Base-by-base conservation (phyloP, 23 red algal species). In the Gracilariopsis chorda region DNA sequence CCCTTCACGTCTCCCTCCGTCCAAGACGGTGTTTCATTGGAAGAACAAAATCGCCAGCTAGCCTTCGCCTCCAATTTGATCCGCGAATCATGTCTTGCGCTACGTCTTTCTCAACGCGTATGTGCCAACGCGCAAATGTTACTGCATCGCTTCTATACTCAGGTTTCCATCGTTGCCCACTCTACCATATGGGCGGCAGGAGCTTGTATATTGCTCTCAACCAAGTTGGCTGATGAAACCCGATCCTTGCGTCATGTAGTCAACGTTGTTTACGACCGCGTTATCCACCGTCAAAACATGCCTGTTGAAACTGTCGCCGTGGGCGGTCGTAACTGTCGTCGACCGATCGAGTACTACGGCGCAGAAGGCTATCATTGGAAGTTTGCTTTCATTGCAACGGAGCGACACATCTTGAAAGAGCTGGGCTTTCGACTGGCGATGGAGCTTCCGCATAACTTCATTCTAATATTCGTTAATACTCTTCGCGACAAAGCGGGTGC, bases 331-430 rank as follows among this genome's bases (percentile, higher is more conserved):
- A 10, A 34, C 17, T 73, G 12, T 25, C 58, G 82, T n/a, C 58
- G 60, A 45, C 28, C 62, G 9, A 44, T 94, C n/a, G 51, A 94
- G 19, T 82, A 67, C 41, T 94, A 79, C 43, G 79, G 80, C 14
- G 80, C 68, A 14, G 47, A 76, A 58, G 92, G 92, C 20, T 88
- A 87, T 55, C 72, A 94, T 35, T 94, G 92, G 92, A 94, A 94
- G 57, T 52, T 39, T 40, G 82, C 59, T 36, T 21, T 94, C n/a
- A 80, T 94, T 42, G 65, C 61, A 27, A 74, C 83, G 29, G 92
- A 94, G 53, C 56, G 92, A 32, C 87, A 84, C 69, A 48, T 94
- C 58, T 68, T 94, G 8, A 80, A 81, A 27, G 83, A 88, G 25
- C 52, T 94, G 20, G 92, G 92, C 1, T 94, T 94, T 81, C 67